phyloP scores from a whole-genome alignment of 2,329 filamentous ascomycete genomes.

The Monosporascus sp. region DNA sequence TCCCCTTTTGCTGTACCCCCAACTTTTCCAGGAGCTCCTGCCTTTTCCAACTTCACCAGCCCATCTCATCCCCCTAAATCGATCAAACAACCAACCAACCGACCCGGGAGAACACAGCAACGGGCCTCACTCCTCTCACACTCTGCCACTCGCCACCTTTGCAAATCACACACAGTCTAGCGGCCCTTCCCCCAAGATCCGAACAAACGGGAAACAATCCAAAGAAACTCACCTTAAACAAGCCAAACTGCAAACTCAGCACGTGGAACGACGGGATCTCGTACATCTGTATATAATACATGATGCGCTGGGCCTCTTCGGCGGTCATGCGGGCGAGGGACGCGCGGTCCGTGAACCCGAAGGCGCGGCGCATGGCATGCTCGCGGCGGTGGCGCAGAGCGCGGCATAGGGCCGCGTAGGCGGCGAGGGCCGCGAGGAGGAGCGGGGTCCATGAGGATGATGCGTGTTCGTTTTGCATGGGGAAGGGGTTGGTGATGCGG shows the following conservation, averaged over 20 bases:
- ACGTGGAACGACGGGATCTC: constrained; percentile 24
- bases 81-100: too few species aligned
- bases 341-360: constrained; percentile 20
- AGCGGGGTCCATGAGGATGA: constrained; percentile 14
- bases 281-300: constrained; percentile 15
- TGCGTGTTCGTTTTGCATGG: constrained; percentile 1
- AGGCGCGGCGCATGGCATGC: constrained; percentile 13
- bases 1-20: neutral
- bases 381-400: constrained; percentile 23
- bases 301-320: constrained; percentile 25
- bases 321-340: constrained; percentile 25
- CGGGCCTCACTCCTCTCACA: too few species aligned
- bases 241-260: constrained; percentile 22
- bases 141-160: too few species aligned
- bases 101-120: too few species aligned
- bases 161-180: too few species aligned
- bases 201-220: neutral
- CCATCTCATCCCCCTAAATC: too few species aligned
- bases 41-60: neutral
- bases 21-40: neutral
- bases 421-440: constrained; percentile 11
- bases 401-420: constrained; percentile 22
- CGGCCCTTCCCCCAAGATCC: neutral
- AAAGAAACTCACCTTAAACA: constrained; percentile 24
- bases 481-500: constrained; percentile 1